These are phyloP conservation scores for Heimioporus sp. DNA, from an alignment of 768 basidiomycete genomes.

Conservation along the genomic window DNA sequence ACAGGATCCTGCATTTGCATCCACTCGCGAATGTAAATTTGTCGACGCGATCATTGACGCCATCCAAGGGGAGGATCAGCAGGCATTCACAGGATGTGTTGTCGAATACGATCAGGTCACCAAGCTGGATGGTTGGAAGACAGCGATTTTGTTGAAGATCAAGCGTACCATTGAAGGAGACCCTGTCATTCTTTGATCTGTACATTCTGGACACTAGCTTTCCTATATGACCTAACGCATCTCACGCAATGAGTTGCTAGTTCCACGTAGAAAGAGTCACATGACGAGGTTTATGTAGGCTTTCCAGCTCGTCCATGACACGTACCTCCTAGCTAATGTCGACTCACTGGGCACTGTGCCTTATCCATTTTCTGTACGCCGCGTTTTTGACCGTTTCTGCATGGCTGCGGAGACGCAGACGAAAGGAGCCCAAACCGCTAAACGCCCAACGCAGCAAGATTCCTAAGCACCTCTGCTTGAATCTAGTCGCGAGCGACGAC, in stretches of 20 bases:
- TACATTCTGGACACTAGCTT: not conserved
- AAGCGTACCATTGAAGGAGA: slow-evolving; percentile 76
- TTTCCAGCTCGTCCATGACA: slow-evolving; percentile 6
- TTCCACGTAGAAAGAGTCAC: slow-evolving; percentile 23
- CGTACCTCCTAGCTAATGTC: slow-evolving; percentile 29
- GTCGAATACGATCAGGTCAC: slow-evolving; percentile 89
- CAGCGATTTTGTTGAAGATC: slow-evolving; percentile 82
- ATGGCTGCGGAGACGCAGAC: slow-evolving; percentile 38
- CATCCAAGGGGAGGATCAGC: slow-evolving; percentile 65
- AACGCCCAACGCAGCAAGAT: slow-evolving; percentile 50
- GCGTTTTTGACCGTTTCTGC: slow-evolving; percentile 40
- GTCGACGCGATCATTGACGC: slow-evolving; percentile 75
- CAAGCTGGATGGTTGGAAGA: slow-evolving; percentile 97
- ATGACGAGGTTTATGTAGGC: slow-evolving; percentile 9
- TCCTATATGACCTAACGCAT: no score
- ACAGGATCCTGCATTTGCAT: slow-evolving; percentile 82
- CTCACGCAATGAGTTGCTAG: not conserved
- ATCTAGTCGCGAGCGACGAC: slow-evolving; percentile 50
- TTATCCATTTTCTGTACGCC: slow-evolving; percentile 60
- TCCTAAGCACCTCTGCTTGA: slow-evolving; percentile 66
- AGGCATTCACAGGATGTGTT: slow-evolving; percentile 80
- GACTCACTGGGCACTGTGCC: slow-evolving; percentile 45
- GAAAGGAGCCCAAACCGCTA: slow-evolving; percentile 46
- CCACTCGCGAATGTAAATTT: slow-evolving; percentile 93
- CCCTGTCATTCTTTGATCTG: slow-evolving; percentile 31